These are phyloP conservation scores for Dittrichia graveolens DNA, from an alignment of 129 eudicot genomes.

Conservation along the genomic window DNA sequence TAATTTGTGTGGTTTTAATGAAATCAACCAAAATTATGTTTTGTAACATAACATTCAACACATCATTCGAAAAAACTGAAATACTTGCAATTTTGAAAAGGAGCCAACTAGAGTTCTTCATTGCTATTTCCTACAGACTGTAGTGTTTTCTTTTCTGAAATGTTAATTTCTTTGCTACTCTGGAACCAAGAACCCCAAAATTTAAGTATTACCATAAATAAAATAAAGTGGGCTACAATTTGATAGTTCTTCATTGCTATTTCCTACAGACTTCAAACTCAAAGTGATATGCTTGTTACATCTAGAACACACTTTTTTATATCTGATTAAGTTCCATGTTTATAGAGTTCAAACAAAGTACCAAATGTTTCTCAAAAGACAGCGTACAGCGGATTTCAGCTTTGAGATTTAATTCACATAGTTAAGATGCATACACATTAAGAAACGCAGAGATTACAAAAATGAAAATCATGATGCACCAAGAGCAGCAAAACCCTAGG, in stretches of 20 bases:
- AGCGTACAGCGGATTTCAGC: constrained; percentile 4
- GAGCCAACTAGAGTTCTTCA: neutral
- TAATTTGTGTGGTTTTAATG: neutral
- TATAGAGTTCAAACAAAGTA: neutral
- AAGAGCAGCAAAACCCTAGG: constrained; percentile 11
- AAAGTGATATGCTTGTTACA: neutral
- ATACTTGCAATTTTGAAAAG: too few relatives aligned
- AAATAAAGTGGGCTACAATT: too few relatives aligned
- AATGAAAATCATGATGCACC: constrained; percentile 6
- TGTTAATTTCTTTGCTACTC: neutral
- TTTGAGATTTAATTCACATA: neutral
- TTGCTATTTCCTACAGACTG: neutral
- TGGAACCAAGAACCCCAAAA: neutral
- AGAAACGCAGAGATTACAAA: constrained; percentile 1
- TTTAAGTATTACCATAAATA: too few relatives aligned
- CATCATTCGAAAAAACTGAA: neutral
- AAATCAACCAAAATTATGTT: neutral
- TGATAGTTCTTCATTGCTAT: too few relatives aligned
- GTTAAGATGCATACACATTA: neutral
- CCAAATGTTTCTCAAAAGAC: neutral
- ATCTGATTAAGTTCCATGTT: constrained; percentile 1
- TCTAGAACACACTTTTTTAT: neutral
- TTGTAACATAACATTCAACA: neutral
- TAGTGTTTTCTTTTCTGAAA: neutral
- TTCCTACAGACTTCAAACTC: neutral